Evolutionary conservation across 805 yeast genomes (phyloP), one percentile per base, ranked within the genome.

Genomic region (Debaryomyces castellii): DNA sequence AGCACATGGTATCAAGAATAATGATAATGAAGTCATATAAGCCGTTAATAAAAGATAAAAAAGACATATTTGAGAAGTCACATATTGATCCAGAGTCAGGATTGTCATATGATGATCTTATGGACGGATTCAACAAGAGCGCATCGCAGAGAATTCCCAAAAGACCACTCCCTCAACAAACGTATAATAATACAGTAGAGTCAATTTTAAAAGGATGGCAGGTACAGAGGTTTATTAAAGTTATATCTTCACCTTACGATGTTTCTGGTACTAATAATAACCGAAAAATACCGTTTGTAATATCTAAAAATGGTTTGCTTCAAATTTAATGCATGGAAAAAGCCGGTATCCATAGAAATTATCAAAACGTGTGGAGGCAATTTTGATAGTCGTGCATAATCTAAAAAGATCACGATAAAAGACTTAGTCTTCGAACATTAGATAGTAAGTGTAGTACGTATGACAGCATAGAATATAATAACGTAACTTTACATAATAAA

Each of bases 21-120:
- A 43, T 66, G 44, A 47, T 67, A 3, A 53, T 52, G 58, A 68
- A 68, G 44, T 40, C 57, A 5, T 68, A 67, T 44, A 51, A 50
- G 30, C 71, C 71, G 4, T 24, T 43, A 5, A 11, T 62, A 8
- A 47, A 51, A 18, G 40, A 41, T 20, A 43, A 17, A 33, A 20
- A 45, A 12, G 20, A 37, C 35, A 14, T 14, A n/a, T n/a, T 14
- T 27, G 35, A 45, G 22, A 28, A 16, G 7, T 34, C 23, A 25
- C 23, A 36, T 11, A 12, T 24, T 8, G 46, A 21, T 10, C 16
- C 42, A 11, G 22, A 5, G 7, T 17, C 5, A 5, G 39, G 20
- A 6, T 25, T 25, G 11, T 10, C 12, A 10, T 10, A 10, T 10
- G 28, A 10, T 25, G 8, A 30, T 3, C 5, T n/a, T 14, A 14